Percentiles rank a stretch among this genome's conserved stretches.
phyloP scores from a whole-genome alignment of 73 alveolate species.

The Stentor roeselii region DNA sequence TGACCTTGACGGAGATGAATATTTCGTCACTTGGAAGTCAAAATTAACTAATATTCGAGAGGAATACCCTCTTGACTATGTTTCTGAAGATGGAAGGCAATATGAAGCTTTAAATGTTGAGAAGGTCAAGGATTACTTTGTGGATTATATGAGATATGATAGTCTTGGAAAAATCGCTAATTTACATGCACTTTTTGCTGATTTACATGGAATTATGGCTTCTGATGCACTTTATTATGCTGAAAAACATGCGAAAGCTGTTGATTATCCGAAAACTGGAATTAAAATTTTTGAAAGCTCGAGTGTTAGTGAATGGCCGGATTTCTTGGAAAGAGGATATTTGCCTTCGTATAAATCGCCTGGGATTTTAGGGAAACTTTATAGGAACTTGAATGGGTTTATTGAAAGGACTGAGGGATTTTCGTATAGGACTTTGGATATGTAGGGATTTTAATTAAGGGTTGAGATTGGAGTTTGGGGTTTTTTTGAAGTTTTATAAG shows the following conservation, averaged over 20 bases:
- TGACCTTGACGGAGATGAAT: slow-evolving; percentile 89
- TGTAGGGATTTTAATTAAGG: no score
- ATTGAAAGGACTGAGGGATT: no score
- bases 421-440: no score
- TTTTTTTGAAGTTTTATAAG: no score
- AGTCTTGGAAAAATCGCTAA: slow-evolving; percentile 61
- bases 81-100: slow-evolving; percentile 22
- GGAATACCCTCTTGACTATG: slow-evolving; percentile 22
- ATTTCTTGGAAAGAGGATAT: slow-evolving; percentile 35
- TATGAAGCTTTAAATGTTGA: slow-evolving; percentile 39
- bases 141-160: slow-evolving; percentile 49
- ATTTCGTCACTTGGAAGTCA: slow-evolving; percentile 67
- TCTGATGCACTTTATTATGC: slow-evolving; percentile 56
- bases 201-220: slow-evolving; percentile 44
- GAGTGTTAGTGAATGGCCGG: slow-evolving; percentile 49
- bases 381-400: no score
- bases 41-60: slow-evolving; percentile 28
- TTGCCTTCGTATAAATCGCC: slow-evolving; percentile 25
- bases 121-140: slow-evolving; percentile 48
- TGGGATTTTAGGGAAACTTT: slow-evolving; percentile 56
- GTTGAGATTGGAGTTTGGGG: no score
- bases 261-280: slow-evolving; percentile 75
- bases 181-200: slow-evolving; percentile 67
- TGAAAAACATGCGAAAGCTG: slow-evolving; percentile 59
- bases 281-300: no score